Base-by-base conservation (phyloP, 2,329 filamentous ascomycete species). In the Escovopsis sp. region DNA sequence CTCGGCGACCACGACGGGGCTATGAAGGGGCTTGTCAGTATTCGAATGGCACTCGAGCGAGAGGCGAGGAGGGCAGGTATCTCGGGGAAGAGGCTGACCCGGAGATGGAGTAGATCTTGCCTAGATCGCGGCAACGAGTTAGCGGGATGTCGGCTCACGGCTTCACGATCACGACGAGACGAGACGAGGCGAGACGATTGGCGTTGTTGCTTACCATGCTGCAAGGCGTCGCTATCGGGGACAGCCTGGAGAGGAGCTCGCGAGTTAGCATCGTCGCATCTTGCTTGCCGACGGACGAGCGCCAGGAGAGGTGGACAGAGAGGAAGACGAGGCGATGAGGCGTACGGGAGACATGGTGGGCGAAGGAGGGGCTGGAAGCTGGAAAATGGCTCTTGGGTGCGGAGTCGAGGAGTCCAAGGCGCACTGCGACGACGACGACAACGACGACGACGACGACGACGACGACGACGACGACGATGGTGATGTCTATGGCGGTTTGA, bases 1-100 rank as follows among this genome's bases (percentile, higher is more conserved):
- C 68, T 96, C 88, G 57, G 88, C 90, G 49, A 98, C 74, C 52
- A 98, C 79, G 68, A 98, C 90, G 55, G 90, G 90, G 48, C 83
- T 79, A 45, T 30, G 33, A 33, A n/a, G n/a, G n/a, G n/a, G 37
- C 19, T 39, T 43, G 39, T 50, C 44, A 47, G 47, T 35, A 37
- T 39, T 21, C 35, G 19, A n/a, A 10, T 12, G 16, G 25, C 12
- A 23, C 21, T 15, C 23, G 10, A n/a, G n/a, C n/a, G n/a, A n/a
- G n/a, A n/a, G n/a, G n/a, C n/a, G n/a, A 13, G 18, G 28, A 13
- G 18, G 31, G 27, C 19, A 21, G n/a, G n/a, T n/a, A n/a, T n/a
- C n/a, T 21, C 19, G 11, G 5, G 9, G 31, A 25, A n/a, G 25
- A 21, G 29, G 68, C 67, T 57, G 48, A 73, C 69, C 76, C 77